These are phyloP conservation scores for Phanerochaete carnosa DNA, from an alignment of 768 basidiomycete species.

Conservation along the genomic window DNA sequence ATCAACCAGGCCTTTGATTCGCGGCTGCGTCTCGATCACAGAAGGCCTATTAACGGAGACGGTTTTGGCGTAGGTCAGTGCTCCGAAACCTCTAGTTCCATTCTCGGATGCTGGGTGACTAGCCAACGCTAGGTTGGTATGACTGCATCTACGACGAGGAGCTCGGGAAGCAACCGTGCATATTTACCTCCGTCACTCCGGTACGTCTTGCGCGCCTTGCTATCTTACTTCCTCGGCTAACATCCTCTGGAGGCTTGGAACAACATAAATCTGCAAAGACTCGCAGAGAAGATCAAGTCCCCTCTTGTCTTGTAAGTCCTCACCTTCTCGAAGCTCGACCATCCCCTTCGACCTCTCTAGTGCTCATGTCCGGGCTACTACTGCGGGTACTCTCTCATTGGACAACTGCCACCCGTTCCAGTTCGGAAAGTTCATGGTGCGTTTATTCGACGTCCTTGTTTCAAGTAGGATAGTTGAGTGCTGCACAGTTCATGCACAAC, in stretches of 20 bases:
- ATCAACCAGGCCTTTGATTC: constrained; percentile 98
- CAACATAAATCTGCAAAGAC: constrained; percentile 85
- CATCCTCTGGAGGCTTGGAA: constrained; percentile 80
- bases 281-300: constrained; percentile 97
- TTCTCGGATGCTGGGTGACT: neutral
- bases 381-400: constrained; percentile 84
- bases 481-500: constrained; percentile 92
- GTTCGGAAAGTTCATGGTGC: constrained; percentile 88
- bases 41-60: constrained; percentile 90
- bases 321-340: neutral
- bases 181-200: constrained; percentile 94
- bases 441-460: constrained; percentile 6
- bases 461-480: neutral
- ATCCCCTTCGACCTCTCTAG: constrained; percentile 28
- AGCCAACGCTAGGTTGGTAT: constrained; percentile 73
- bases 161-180: constrained; percentile 84
- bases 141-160: constrained; percentile 83
- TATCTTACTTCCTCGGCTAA: neutral
- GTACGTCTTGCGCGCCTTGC: constrained; percentile 38
- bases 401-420: constrained; percentile 97
- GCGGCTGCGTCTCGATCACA: constrained; percentile 74
- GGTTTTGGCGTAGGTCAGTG: constrained; percentile 90
- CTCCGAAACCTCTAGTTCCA: too few relatives aligned
- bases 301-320: constrained; percentile 80
- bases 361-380: constrained; percentile 92